Evolutionary conservation across 805 yeast species (phyloP), one percentile per base, ranked within the genome.

Genomic region (Ogataea allantospora): DNA sequence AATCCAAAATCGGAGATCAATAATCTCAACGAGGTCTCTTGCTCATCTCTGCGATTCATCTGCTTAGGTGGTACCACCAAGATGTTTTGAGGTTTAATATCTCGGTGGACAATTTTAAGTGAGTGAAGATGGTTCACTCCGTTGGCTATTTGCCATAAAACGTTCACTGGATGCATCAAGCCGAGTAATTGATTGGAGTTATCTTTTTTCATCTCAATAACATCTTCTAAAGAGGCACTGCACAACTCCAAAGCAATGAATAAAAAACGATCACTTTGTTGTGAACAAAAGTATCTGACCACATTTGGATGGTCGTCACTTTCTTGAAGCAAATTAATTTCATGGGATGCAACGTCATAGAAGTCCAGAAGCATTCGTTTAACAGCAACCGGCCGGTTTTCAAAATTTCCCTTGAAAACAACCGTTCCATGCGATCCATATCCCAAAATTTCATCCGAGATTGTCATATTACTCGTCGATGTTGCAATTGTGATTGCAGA

Each of bases 231-330:
- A 1, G 96, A 83, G 6, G 95, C 88, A 12, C 82, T 76, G 63
- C 99, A 93, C 15, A 91, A 70, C 55, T 93, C 99, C 40, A 93
- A 64, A 0, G 98, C 99, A 65, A 93, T 91, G 62, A 88, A 91
- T 36, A 91, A 64, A 56, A 93, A 93, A 54, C 83, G 78, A 43
- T 88, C 95, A 28, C 85, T 82, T 21, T 85, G 80, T 56, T 91
- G 95, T n/a, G 95, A 88, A 62, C 96, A 91, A 57, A 78, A 93
- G 58, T 93, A 93, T 38, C 98, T 67, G 5, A 93, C 78, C 15
- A 93, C 98, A 56, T 93, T 93, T 2, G 96, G 93, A 62, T 91
- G 98, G 58, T 88, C 96, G 53, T 93, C 99, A 64, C 95, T 86
- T 57, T 91, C 97, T 42, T 91, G 95, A 22, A 91, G 64, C 10